Evolutionary conservation across 768 basidiomycete species (phyloP).

Genomic region (Chalciporus chontae): DNA sequence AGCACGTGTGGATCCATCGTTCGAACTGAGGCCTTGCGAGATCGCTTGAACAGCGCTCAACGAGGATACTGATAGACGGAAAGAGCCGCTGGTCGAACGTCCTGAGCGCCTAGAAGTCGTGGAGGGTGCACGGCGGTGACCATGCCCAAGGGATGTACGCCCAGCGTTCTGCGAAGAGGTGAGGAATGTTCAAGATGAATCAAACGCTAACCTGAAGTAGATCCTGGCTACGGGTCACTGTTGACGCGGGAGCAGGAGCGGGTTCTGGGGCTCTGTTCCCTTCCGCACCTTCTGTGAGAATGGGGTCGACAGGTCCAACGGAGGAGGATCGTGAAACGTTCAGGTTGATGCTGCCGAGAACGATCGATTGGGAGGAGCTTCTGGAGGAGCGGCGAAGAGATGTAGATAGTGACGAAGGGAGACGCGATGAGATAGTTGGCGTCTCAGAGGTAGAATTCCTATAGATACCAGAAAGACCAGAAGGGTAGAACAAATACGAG

Average conservation of each 20-base stretch:
- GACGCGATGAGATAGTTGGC: slow-evolving; percentile 13
- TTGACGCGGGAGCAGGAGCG: slow-evolving; percentile 6
- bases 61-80: slow-evolving; percentile 24
- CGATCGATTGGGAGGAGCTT: slow-evolving; percentile 19
- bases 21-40: background rate
- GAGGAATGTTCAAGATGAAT: background rate
- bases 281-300: slow-evolving; percentile 13
- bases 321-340: slow-evolving; percentile 26
- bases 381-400: slow-evolving; percentile 25
- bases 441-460: slow-evolving; percentile 13
- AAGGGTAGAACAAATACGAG: slow-evolving; percentile 13
- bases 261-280: slow-evolving; percentile 4
- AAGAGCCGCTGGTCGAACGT: slow-evolving; percentile 13
- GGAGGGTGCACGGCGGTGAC: slow-evolving; percentile 22
- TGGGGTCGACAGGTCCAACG: slow-evolving; percentile 9
- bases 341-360: slow-evolving; percentile 24
- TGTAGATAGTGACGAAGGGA: slow-evolving; percentile 13
- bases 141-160: slow-evolving; percentile 14
- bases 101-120: slow-evolving; percentile 16
- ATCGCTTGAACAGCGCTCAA: background rate
- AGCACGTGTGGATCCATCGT: background rate
- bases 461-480: slow-evolving; percentile 7
- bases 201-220: slow-evolving; percentile 25
- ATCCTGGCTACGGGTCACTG: slow-evolving; percentile 26
- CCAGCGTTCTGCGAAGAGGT: slow-evolving; percentile 20